A percentile compares a stretch with the other conserved stretches of the same genome.
These are phyloP conservation scores for Brassica balearica DNA, from an alignment of 441 rosid genomes.

Conservation along the genomic window DNA sequence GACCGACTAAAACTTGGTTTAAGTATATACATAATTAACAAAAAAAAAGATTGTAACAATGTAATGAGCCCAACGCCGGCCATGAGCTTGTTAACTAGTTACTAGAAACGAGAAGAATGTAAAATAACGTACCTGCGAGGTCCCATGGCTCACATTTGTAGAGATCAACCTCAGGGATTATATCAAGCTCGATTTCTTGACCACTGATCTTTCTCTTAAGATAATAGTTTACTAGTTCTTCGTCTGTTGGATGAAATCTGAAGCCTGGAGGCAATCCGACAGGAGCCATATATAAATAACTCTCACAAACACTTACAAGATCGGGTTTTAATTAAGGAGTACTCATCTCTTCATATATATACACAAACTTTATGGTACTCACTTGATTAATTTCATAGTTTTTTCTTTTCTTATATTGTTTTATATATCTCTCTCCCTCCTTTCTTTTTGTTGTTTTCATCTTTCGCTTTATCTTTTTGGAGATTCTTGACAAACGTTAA, in stretches of 20 bases:
- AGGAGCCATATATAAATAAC: slow-evolving; percentile 70
- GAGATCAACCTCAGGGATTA: slow-evolving; percentile 94
- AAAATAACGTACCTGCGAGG: slow-evolving; percentile 45
- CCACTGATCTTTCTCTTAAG: slow-evolving; percentile 84
- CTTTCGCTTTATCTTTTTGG: slow-evolving; percentile 45
- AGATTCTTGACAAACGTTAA: slow-evolving; percentile 79
- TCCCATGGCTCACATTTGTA: slow-evolving; percentile 99
- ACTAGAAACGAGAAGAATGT: background rate
- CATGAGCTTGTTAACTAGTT: too few species aligned
- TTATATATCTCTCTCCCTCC: slow-evolving; percentile 51
- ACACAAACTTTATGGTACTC: slow-evolving; percentile 10
- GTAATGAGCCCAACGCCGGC: too few species aligned
- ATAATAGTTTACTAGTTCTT: slow-evolving; percentile 92
- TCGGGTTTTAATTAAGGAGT: background rate
- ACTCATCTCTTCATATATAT: too few species aligned
- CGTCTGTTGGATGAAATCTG: slow-evolving; percentile 90
- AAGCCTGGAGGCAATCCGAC: slow-evolving; percentile 95
- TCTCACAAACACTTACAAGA: slow-evolving; percentile 12
- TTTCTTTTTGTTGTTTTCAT: slow-evolving; percentile 51
- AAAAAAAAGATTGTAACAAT: too few species aligned
- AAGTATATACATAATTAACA: too few species aligned
- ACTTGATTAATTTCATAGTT: slow-evolving; percentile 33
- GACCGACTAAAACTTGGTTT: too few species aligned
- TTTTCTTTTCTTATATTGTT: slow-evolving; percentile 43
- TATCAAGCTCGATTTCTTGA: slow-evolving; percentile 88